A percentile compares a stretch with the other conserved stretches of the same genome.
phyloP scores from a whole-genome alignment of 257 asterid species.

The Ocimum tenuiflorum region DNA sequence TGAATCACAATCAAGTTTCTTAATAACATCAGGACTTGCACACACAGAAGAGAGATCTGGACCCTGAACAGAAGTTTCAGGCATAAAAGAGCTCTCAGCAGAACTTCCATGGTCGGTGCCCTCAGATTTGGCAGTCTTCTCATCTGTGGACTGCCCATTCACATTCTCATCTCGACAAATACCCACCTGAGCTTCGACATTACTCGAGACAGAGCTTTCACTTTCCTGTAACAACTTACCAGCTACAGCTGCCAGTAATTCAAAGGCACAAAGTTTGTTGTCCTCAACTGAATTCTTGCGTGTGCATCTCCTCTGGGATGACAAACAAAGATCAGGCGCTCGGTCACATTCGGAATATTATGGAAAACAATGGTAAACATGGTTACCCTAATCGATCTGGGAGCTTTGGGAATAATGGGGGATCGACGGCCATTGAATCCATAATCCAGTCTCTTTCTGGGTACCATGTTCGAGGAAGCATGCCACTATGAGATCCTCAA shows the following conservation, averaged over 20 bases:
- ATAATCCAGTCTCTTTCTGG: conserved; percentile 45
- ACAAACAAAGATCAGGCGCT: conserved; percentile 18
- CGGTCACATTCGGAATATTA: conserved; percentile 1
- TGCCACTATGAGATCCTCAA: conserved; percentile 40
- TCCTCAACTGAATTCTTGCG: conserved; percentile 40
- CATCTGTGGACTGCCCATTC: conserved; percentile 30
- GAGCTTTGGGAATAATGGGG: conserved; percentile 63
- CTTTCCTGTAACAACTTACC: conserved; percentile 80
- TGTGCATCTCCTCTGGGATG: conserved; percentile 49
- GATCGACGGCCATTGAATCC: conserved; percentile 37
- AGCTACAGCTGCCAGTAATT: conserved; percentile 91
- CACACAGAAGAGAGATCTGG: conserved; percentile 33
- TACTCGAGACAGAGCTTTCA: conserved; percentile 80
- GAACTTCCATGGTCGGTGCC: conserved; percentile 68
- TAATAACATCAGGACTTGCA: conserved; percentile 32
- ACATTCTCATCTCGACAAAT: conserved; percentile 25
- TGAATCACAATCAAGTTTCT: conserved; percentile 40
- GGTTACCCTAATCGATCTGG: conserved; percentile 64
- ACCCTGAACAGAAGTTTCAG: conserved; percentile 35
- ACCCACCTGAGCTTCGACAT: conserved; percentile 38
- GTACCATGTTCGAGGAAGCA: conserved; percentile 57
- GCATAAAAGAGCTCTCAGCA: conserved; percentile 60
- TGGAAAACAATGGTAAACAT: not conserved
- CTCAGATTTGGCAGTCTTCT: conserved; percentile 42
- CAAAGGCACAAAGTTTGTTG: conserved; percentile 74